Percentiles rank a stretch among this genome's conserved stretches.
phyloP scores from a whole-genome alignment of 2,329 filamentous ascomycete genomes.

The Hypoxylon sp. region DNA sequence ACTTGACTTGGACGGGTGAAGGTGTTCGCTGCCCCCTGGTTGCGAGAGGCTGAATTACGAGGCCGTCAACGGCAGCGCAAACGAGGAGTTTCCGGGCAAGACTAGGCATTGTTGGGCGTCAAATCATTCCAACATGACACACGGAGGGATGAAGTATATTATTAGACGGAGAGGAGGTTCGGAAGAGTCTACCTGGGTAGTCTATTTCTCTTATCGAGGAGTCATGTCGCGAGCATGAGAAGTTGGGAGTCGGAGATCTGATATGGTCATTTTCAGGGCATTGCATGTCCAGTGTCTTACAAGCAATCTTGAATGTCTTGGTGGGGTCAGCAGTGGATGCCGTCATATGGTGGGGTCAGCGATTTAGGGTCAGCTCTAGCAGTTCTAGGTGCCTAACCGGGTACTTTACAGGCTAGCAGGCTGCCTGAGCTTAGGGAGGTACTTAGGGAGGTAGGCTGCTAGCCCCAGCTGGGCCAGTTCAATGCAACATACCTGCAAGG shows the following conservation, averaged over 20 bases:
- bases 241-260: background rate
- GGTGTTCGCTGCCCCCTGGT: slow-evolving; percentile 61
- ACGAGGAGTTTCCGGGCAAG: slow-evolving; percentile 82
- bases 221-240: slow-evolving; percentile 1
- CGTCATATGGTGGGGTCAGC: slow-evolving; percentile 35
- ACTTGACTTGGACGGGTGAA: slow-evolving; percentile 72
- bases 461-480: background rate
- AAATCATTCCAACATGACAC: slow-evolving; percentile 25
- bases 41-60: slow-evolving; percentile 78
- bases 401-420: no score
- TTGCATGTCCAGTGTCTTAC: slow-evolving; percentile 18
- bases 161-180: background rate
- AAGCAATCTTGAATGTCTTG: slow-evolving; percentile 21
- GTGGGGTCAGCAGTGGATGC: slow-evolving; percentile 35
- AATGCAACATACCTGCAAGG: slow-evolving; percentile 6
- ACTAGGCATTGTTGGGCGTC: slow-evolving; percentile 67
- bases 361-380: slow-evolving; percentile 3
- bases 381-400: no score
- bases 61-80: slow-evolving; percentile 81
- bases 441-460: no score
- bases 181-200: slow-evolving; percentile 1
- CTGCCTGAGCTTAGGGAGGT: no score
- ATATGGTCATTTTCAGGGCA: slow-evolving; percentile 15
- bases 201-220: background rate
- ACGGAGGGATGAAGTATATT: slow-evolving; percentile 14